Conservation (phyloP, 352 stramenopile species). For the Phytopythium mirpurense region DNA sequence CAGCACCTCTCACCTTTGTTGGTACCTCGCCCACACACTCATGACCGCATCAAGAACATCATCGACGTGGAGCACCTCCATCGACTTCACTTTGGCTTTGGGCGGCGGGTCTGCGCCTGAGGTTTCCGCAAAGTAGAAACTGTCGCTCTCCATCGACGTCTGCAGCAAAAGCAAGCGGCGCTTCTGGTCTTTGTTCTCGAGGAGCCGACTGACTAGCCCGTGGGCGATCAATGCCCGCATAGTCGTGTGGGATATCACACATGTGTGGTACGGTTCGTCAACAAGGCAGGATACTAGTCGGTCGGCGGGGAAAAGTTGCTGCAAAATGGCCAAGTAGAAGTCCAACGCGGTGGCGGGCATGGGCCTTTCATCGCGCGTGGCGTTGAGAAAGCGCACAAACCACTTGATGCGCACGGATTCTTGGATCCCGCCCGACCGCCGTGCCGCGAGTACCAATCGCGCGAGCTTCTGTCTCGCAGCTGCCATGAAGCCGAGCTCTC, state of each 20-base stretch:
- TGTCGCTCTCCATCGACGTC: slow-evolving; percentile 3
- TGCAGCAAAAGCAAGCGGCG: slow-evolving; percentile 31
- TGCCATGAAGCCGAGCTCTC: slow-evolving; percentile 60
- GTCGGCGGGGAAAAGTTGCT: slow-evolving; percentile 37
- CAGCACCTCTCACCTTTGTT: slow-evolving; percentile 39
- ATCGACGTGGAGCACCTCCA: slow-evolving; percentile 46
- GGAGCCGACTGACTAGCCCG: slow-evolving; percentile 31
- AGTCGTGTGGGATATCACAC: slow-evolving; percentile 29
- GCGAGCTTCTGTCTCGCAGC: slow-evolving; percentile 51
- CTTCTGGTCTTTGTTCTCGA: slow-evolving; percentile 45
- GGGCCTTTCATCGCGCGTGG: slow-evolving; percentile 17
- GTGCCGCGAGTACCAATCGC: slow-evolving; percentile 36
- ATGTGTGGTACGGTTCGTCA: slow-evolving; percentile 39
- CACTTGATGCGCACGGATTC: slow-evolving; percentile 57
- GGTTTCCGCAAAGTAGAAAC: not conserved
- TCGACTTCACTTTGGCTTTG: slow-evolving; percentile 8
- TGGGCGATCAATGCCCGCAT: slow-evolving; percentile 44
- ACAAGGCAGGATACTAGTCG: slow-evolving; percentile 38
- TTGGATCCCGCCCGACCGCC: slow-evolving; percentile 28
- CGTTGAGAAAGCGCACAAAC: slow-evolving; percentile 58
- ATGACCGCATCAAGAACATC: slow-evolving; percentile 69
- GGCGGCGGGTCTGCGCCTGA: slow-evolving; percentile 1
- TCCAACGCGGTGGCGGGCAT: slow-evolving; percentile 39
- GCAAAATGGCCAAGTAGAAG: slow-evolving; percentile 48
- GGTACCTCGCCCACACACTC: slow-evolving; percentile 63